These are phyloP conservation scores for Fusarium cicatricum DNA, from an alignment of 2,329 filamentous ascomycete genomes.

Conservation along the genomic window DNA sequence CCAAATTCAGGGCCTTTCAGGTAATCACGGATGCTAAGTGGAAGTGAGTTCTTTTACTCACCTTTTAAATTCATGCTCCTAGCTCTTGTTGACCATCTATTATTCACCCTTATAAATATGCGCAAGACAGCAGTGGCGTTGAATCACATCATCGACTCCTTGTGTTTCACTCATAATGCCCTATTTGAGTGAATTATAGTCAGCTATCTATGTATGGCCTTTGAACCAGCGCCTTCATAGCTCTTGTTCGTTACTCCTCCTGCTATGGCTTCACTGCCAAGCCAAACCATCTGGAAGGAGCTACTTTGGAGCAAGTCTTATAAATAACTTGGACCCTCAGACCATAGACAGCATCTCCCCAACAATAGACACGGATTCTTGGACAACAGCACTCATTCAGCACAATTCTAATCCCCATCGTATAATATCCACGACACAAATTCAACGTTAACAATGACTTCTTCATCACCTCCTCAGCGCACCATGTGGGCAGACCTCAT, in stretches of 20 bases:
- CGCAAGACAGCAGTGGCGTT: too few relatives aligned
- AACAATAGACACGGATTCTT: not conserved
- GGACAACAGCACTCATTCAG: not conserved
- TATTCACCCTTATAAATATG: too few relatives aligned
- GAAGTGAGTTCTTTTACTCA: too few relatives aligned
- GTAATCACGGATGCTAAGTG: too few relatives aligned
- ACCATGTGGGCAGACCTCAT: not conserved
- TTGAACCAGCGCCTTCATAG: not conserved
- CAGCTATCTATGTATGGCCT: not conserved
- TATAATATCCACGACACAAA: not conserved
- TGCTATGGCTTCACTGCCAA: not conserved
- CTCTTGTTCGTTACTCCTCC: not conserved
- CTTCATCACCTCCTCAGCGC: not conserved
- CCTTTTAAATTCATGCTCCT: too few relatives aligned
- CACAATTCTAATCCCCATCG: not conserved
- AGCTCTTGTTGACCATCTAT: too few relatives aligned
- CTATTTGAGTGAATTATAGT: not conserved
- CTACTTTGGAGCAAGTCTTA: not conserved
- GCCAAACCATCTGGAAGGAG: not conserved
- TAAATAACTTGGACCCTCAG: not conserved
- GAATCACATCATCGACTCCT: too few relatives aligned
- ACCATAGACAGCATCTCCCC: not conserved
- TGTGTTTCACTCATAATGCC: not conserved
- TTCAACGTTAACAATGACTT: not conserved
- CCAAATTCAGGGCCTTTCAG: not conserved